A percentile compares a stretch with the other conserved stretches of the same genome.
These are phyloP conservation scores for Hermanozyma aechmeae DNA, from an alignment of 805 yeast genomes.

Conservation along the genomic window DNA sequence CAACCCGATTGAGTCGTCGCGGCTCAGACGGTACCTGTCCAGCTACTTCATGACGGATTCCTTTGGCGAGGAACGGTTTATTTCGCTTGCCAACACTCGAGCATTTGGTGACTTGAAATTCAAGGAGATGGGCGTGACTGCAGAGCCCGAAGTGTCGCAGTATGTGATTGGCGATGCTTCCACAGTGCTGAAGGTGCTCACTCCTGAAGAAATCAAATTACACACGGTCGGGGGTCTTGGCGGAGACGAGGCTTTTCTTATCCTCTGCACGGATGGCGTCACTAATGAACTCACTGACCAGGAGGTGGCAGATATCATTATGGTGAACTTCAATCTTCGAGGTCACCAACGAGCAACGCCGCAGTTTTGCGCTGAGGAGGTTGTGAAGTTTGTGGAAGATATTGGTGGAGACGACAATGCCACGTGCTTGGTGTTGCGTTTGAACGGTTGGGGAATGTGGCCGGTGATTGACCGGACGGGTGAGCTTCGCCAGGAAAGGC, in stretches of 20 bases:
- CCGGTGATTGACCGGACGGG: conserved; percentile 80
- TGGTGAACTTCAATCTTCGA: conserved; percentile 50
- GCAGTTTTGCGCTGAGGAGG: conserved; percentile 77
- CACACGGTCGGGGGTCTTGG: conserved; percentile 44
- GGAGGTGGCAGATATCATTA: conserved; percentile 81
- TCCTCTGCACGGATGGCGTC: conserved; percentile 81
- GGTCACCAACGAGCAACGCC: conserved; percentile 75
- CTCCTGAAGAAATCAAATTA: conserved; percentile 22
- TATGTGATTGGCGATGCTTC: conserved; percentile 51
- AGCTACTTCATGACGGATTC: conserved; percentile 74
- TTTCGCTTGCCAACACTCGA: conserved; percentile 82
- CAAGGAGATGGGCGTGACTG: conserved; percentile 75
- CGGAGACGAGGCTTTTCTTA: conserved; percentile 82
- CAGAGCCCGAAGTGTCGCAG: conserved; percentile 84
- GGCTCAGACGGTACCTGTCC: conserved; percentile 55
- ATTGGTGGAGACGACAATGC: conserved; percentile 94
- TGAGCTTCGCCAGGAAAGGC: conserved; percentile 60
- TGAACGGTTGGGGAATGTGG: conserved; percentile 95
- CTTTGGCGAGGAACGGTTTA: conserved; percentile 84
- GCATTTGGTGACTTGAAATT: conserved; percentile 84
- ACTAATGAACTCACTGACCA: conserved; percentile 77
- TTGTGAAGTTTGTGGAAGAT: conserved; percentile 72
- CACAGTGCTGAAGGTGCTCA: conserved; percentile 27
- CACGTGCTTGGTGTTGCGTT: conserved; percentile 73
- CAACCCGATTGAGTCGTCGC: conserved; percentile 63